Base-by-base conservation (phyloP, 176 grass and related monocot genomes). In the Raddia distichophylla region DNA sequence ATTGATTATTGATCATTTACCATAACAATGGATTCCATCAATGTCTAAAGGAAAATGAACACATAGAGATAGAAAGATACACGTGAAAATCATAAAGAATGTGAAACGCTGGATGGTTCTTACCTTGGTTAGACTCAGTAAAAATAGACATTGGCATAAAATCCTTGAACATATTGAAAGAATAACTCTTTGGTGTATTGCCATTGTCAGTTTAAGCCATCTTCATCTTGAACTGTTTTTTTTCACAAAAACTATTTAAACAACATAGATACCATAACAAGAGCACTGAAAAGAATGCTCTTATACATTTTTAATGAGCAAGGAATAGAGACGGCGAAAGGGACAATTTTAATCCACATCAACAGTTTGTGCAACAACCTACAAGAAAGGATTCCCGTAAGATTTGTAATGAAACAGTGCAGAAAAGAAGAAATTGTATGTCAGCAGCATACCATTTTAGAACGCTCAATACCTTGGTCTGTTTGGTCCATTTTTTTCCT, bases 291-390 rank as follows among this genome's bases (percentile, higher is more conserved):
- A 77, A 7, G 11, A 34, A 69, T 5, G 33, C 8, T 68, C 44
- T 60, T 60, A 9, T 40, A 73, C 49, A 74, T 56, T 74, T 50
- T 49, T 32, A 46, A 61, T 62, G 47, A 64, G 32, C 15, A 63
- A 3, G 37, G 12, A 12, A 27, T 1, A 27, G 27, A 27, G 27
- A 27, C 27, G 27, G 27, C 27, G 1, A 27, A 27, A 27, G 27
- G 27, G 27, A 1, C 27, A 27, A 27, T 27, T 27, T 27, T 27
- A 27, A 27, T 27, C 27, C 27, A 99, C 91, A 76, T 99, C 97
- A 82, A 99, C 79, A 80, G 97, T 99, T 90, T 99, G 97, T 57
- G 83, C 93, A 81, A 99, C 89, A 78, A 96, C 97, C 93, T 99
- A 86, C 59, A 85, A 78, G 11, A 33, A 81, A 62, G 17, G 55